phyloP scores from a whole-genome alignment of 2,329 filamentous ascomycete species.

The Metarhizium robertsii region DNA sequence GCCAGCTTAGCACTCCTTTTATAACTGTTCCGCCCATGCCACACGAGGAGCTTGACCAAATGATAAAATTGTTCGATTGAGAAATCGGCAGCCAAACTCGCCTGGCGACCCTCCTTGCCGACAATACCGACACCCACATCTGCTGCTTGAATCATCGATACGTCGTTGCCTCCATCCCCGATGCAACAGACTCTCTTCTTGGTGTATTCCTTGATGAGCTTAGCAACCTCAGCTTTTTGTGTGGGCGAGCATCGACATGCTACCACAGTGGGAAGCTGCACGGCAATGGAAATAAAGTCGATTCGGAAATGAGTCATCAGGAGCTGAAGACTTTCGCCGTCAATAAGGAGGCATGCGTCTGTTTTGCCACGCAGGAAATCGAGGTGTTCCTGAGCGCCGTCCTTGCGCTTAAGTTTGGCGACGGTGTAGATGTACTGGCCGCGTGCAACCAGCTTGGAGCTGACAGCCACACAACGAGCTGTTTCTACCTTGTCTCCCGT shows the following conservation, averaged over 20 bases:
- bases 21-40: constrained; percentile 97
- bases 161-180: constrained; percentile 95
- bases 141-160: constrained; percentile 97
- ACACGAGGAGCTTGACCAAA: constrained; percentile 92
- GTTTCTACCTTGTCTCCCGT: constrained; percentile 98
- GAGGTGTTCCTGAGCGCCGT: constrained; percentile 77
- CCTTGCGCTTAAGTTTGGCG: constrained; percentile 72
- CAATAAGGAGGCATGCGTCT: constrained; percentile 81
- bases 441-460: constrained; percentile 83
- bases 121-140: constrained; percentile 98
- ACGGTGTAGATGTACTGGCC: constrained; percentile 96
- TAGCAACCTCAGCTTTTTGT: constrained; percentile 91
- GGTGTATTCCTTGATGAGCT: constrained; percentile 81
- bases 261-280: constrained; percentile 82
- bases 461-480: constrained; percentile 89
- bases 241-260: constrained; percentile 95
- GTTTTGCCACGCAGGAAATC: constrained; percentile 83
- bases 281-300: constrained; percentile 82
- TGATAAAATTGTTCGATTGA: constrained; percentile 93
- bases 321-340: constrained; percentile 80
- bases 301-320: constrained; percentile 75
- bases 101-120: constrained; percentile 93
- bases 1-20: constrained; percentile 91
- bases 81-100: constrained; percentile 91
- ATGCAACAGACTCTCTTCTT: constrained; percentile 97